A percentile compares a stretch with the other conserved stretches of the same genome.
phyloP scores from a whole-genome alignment of 768 basidiomycete genomes.

The Ramaria sp. region DNA sequence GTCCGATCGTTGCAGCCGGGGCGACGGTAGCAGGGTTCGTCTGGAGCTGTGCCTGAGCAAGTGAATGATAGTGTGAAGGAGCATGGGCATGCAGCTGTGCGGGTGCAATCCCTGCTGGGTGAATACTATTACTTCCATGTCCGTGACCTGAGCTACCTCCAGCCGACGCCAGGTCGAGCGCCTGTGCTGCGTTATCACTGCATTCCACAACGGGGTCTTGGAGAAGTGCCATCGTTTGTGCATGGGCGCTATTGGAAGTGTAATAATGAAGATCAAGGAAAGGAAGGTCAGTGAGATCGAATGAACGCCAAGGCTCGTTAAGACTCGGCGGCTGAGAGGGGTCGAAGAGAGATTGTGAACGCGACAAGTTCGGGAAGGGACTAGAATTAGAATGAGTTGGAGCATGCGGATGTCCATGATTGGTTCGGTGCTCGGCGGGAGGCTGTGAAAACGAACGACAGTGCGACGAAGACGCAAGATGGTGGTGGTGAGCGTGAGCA shows the following conservation, averaged over 20 bases:
- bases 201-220: conserved; percentile 13
- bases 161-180: conserved; percentile 34
- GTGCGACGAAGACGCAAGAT: background rate
- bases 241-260: conserved; percentile 20
- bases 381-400: background rate
- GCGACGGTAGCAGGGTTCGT: conserved; percentile 18
- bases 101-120: background rate
- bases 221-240: conserved; percentile 8
- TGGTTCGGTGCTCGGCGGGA: background rate
- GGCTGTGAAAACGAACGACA: background rate
- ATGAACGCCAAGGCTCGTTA: conserved; percentile 20
- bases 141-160: background rate
- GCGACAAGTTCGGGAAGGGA: conserved; percentile 3
- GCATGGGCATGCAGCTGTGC: background rate
- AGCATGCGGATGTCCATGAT: background rate
- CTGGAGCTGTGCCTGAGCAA: conserved; percentile 12
- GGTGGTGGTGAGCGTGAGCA: background rate
- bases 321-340: conserved; percentile 11
- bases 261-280: conserved; percentile 73
- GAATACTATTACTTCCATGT: background rate
- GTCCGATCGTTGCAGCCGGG: conserved; percentile 6
- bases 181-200: conserved; percentile 30
- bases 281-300: conserved; percentile 39
- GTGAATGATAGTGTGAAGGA: conserved; percentile 18
- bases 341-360: conserved; percentile 7